Base-by-base conservation (phyloP, 2,329 filamentous ascomycete species). In the Arthrobotrys megalospora region DNA sequence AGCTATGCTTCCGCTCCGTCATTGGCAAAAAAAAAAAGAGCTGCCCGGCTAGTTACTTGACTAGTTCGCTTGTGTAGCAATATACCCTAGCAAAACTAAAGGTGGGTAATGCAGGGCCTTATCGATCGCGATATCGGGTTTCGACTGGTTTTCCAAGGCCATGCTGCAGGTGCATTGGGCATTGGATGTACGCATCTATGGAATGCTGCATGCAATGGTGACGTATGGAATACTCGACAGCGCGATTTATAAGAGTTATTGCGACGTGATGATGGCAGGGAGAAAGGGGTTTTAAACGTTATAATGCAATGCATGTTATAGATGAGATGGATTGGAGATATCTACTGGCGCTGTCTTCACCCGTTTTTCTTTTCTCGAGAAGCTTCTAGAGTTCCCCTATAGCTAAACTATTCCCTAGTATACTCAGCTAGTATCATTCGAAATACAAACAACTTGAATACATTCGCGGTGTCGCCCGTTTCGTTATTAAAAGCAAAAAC, bases 1-100 rank as follows among this genome's bases (percentile, higher is more conserved):
- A 72, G 75, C 45, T 68, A 45, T 45, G 7, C 52, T 63, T 72
- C 67, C 67, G 75, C 67, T 78, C 67, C 67, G 67, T 53, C 63
- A 72, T 68, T 71, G 67, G 75, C 52, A 67, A 66, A 48, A 14
- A 1, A 47, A 7, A 47, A 36, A 14, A 24, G n/a, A 12, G 7
- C 16, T n/a, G 14, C 3, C 24, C 32, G 14, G 52, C 66, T 70
- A 47, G 65, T 28, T 28, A 5, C 19, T 48, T 11, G 1, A 28
- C 24, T 45, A 45, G 41, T 32, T 69, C 52, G 65, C 65, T 69
- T 48, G 38, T 50, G 11, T 28, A 28, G 24, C 24, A 28, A 2
- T 5, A 2, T 5, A n/a, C 47, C 45, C 48, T 24, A 14, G 48
- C 48, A 28, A 28, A 28, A 5, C 24, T 28, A 2, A 45, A 12